Evolutionary conservation across 495 filamentous ascomycete genomes (phyloP), one percentile per base, ranked within the genome.

Genomic region (Xylaria longipes): DNA sequence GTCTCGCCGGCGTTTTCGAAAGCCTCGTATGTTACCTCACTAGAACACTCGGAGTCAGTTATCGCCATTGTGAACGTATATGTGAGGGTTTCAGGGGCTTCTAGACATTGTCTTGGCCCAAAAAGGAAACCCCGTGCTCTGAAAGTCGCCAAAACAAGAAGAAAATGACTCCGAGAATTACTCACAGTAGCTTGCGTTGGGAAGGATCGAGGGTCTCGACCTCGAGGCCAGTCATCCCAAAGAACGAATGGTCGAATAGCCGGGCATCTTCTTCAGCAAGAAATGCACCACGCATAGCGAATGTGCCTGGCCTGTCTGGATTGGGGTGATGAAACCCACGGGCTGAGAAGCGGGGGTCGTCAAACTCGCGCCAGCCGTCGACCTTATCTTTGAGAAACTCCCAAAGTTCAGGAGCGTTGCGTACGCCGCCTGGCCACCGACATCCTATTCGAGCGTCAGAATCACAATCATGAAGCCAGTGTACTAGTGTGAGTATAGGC

Each of bases 11-110:
- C 68, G 1, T 72, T 70, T 72, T 92, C 89, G 5, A 91, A 76
- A 0, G 84, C 84, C 71, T 92, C 88, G 64, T 90, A 92, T 3
- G 82, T 81, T 0, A 84, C 80, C 71, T 93, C 91, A 9, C n/a
- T n/a, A n/a, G n/a, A n/a, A n/a, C n/a, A n/a, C n/a, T n/a, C n/a
- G n/a, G n/a, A n/a, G n/a, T n/a, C n/a, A n/a, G n/a, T n/a, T n/a
- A n/a, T n/a, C n/a, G n/a, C n/a, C n/a, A n/a, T n/a, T n/a, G n/a
- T n/a, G n/a, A n/a, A n/a, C n/a, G n/a, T n/a, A n/a, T n/a, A n/a
- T n/a, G n/a, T n/a, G n/a, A n/a, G n/a, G n/a, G n/a, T n/a, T n/a
- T n/a, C n/a, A n/a, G n/a, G n/a, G n/a, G n/a, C n/a, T n/a, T n/a
- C n/a, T n/a, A n/a, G n/a, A n/a, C n/a, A n/a, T n/a, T n/a, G n/a